These are phyloP conservation scores for Astrocystis sublimbata DNA, from an alignment of 495 filamentous ascomycete genomes.

Conservation along the genomic window DNA sequence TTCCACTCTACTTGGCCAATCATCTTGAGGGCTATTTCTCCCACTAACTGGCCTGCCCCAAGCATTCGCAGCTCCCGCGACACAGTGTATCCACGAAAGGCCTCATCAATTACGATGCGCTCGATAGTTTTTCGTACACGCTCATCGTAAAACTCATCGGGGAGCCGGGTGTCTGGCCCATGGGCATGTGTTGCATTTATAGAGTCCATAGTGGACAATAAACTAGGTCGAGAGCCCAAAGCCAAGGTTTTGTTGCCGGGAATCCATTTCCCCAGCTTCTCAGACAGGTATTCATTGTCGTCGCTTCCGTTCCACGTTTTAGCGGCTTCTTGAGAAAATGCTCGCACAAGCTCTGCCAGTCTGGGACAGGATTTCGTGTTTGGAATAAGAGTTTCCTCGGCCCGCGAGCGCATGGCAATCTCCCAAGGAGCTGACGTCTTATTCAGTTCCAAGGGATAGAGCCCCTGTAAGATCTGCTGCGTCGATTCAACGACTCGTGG, in stretches of 20 bases:
- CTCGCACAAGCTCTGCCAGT: constrained; percentile 65
- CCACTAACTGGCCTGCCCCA: constrained; percentile 70
- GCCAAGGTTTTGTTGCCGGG: constrained; percentile 59
- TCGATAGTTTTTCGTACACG: constrained; percentile 59
- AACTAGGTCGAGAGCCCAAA: constrained; percentile 70
- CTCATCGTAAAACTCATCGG: constrained; percentile 72
- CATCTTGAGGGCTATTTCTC: constrained; percentile 59
- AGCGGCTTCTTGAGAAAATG: constrained; percentile 69
- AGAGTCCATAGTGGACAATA: constrained; percentile 78
- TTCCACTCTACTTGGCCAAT: constrained; percentile 19
- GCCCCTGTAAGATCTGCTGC: constrained; percentile 75
- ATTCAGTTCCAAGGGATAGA: constrained; percentile 64
- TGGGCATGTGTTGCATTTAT: constrained; percentile 75
- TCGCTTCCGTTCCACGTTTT: constrained; percentile 67
- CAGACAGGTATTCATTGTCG: constrained; percentile 70
- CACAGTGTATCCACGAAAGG: constrained; percentile 74
- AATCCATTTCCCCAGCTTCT: constrained; percentile 69
- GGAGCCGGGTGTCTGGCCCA: constrained; percentile 65
- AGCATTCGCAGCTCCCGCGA: constrained; percentile 71
- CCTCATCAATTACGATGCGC: constrained; percentile 72
- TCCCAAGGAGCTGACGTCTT: constrained; percentile 61
- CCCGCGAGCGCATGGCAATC: constrained; percentile 63
- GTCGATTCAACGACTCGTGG: constrained; percentile 73
- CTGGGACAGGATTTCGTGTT: constrained; percentile 72
- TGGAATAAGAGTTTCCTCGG: constrained; percentile 77